Base-by-base conservation (phyloP, 345 rosid species). In the Eucalyptus erythrocorys region DNA sequence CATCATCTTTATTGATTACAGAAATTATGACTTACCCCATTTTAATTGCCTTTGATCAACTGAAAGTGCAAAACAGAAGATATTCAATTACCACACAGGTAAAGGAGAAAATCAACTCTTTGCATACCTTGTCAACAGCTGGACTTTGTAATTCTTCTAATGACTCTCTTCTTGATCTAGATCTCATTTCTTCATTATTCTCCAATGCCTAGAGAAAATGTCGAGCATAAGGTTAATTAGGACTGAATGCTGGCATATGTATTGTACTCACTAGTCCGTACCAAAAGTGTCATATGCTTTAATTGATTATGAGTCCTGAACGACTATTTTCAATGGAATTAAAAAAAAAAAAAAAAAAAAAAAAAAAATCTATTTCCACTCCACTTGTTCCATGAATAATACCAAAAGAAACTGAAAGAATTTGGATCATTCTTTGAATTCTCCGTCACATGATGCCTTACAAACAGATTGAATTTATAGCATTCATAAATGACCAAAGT, bases 161-260 rank as follows among this genome's bases (percentile, higher is more conserved):
- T 49, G 93, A 87, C 86, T 95, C 99, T 92, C 95, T 93, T 93
- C 94, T 95, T 90, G 97, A 93, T 94, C 92, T 93, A 89, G 91
- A 93, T 90, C 89, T 96, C 94, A 92, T 91, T 91, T 94, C 96
- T 90, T 97, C 99, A 86, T 96, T 96, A 92, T 94, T 91, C 89
- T 96, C 97, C 59, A 88, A 85, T 50, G 97, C 93, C 99, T 98
- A 92, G 92, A 88, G 88, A 86, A 45, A 87, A 88, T 90, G 86
- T 66, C 49, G 4, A 17, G 45, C 45, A 10, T 10, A 19, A 19
- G 17, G 45, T 71, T 34, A 71, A 71, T 8, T 37, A 71, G 81
- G 26, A 71, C 81, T 19, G 81, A 71, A 1, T 71, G 22, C 40
- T 34, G 7, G 45, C 13, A 21, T 34, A 34, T 37, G 81, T 16